These are phyloP conservation scores for Scalesia atractyloides DNA, from an alignment of 129 eudicot genomes.

Conservation along the genomic window DNA sequence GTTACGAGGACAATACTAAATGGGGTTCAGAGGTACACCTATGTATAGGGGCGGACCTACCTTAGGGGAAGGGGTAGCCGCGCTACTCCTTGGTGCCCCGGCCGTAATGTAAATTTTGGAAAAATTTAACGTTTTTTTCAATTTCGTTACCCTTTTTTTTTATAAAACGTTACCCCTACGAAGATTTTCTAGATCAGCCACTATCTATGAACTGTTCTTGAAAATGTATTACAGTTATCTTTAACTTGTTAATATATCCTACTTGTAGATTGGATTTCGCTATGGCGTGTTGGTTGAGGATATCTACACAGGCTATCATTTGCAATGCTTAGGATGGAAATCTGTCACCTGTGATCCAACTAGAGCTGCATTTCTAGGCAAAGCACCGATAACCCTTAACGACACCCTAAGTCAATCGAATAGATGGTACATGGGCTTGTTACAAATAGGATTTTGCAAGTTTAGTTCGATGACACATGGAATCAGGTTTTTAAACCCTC, in stretches of 20 bases:
- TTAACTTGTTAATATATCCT: not conserved
- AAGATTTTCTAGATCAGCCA: too few relatives aligned
- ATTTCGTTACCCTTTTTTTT: too few relatives aligned
- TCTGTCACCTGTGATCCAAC: slow-evolving; percentile 40
- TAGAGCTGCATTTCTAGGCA: slow-evolving; percentile 60
- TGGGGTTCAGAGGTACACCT: slow-evolving; percentile 47
- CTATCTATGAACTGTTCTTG: too few relatives aligned
- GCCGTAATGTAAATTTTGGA: too few relatives aligned
- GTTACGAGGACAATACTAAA: slow-evolving; percentile 41
- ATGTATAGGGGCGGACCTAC: too few relatives aligned
- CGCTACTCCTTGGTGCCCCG: too few relatives aligned
- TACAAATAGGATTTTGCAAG: slow-evolving; percentile 33
- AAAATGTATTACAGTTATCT: not conserved
- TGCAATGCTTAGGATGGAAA: slow-evolving; percentile 59
- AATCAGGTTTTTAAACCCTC: slow-evolving; percentile 27
- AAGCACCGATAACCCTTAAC: slow-evolving; percentile 36
- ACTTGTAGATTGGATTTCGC: slow-evolving; percentile 56
- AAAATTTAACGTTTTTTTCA: too few relatives aligned
- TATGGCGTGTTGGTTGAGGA: slow-evolving; percentile 71
- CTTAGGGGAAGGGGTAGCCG: too few relatives aligned
- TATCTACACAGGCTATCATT: slow-evolving; percentile 35
- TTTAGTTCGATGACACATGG: slow-evolving; percentile 42
- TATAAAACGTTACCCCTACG: too few relatives aligned
- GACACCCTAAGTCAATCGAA: slow-evolving; percentile 52
- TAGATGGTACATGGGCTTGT: slow-evolving; percentile 61